Conservation (phyloP, 192 early-diverging fungal genomes). For the Gamsiella multidivaricata region DNA sequence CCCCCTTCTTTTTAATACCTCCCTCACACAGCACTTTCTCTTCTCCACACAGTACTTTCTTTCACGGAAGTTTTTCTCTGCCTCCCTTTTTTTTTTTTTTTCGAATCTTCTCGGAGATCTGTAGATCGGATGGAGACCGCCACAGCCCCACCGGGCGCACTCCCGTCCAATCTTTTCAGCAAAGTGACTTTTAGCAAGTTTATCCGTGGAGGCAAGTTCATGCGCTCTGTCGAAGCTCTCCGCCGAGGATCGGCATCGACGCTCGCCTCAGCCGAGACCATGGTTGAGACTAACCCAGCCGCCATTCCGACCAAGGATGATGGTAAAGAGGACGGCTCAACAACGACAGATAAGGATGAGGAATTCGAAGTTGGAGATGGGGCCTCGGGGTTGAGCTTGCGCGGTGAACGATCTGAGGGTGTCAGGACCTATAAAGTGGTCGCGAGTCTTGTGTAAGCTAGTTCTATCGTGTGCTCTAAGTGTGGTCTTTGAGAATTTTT, state of each 20-base stretch:
- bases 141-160: not conserved
- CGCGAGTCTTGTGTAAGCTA: constrained; percentile 26
- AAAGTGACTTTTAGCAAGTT: too few relatives aligned
- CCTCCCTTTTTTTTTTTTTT: not conserved
- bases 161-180: not conserved
- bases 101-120: not conserved
- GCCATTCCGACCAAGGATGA: not conserved
- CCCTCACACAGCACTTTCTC: not conserved
- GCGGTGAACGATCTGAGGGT: constrained; percentile 9
- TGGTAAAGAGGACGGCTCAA: not conserved
- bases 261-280: constrained; percentile 8
- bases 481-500: too few relatives aligned
- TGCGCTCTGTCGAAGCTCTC: too few relatives aligned
- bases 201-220: too few relatives aligned
- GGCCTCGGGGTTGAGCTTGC: not conserved
- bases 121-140: not conserved
- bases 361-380: not conserved
- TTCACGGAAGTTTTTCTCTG: not conserved
- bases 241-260: constrained; percentile 15
- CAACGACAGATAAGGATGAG: not conserved
- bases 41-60: not conserved
- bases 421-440: constrained; percentile 18
- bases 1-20: not conserved
- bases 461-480: not conserved
- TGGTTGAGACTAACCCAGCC: constrained; percentile 4